Base-by-base conservation (phyloP, 768 basidiomycete genomes). In the Fomitopsis pulvina region DNA sequence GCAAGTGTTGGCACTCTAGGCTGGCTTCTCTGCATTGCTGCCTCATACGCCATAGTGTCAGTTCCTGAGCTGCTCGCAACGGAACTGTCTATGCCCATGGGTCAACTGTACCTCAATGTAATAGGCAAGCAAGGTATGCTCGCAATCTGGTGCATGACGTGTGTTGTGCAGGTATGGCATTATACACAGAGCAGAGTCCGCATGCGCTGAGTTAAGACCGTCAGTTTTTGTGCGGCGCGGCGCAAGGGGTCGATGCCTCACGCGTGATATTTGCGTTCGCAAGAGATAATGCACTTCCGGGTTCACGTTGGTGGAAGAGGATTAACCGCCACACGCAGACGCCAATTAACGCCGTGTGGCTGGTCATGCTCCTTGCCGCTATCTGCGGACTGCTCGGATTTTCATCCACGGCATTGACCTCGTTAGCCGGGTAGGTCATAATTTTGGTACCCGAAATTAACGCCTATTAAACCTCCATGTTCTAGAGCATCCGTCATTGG, bases 221-320 rank as follows among this genome's bases (percentile, higher is more conserved):
- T 3, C 44, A 83, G 81, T 85, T 74, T 48, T 79, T 83, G 11
- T 84, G 82, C 0, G 85, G 83, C 4, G 83, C 83, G 6, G 85
- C 85, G 2, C 85, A 87, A 58, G 78, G 74, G 10, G 82, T 86
- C 2, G 85, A 86, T 57, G 85, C 85, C 4, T 85, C 84, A 30
- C 79, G 84, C 12, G 84, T 85, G 3, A 73, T 85, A 37, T 86
- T 85, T 56, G 84, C 84, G 1, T 85, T 86, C 58, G 82, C 84
- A 6, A 68, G 84, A 32, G 85, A 86, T 53, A 78, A 83, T 47
- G 84, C 84, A 3, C 71, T 87, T 9, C 85, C 84, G 7, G 83
- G 84, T 2, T 86, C 85, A 18, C 74, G 71, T 12, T 80, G 71
- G 70, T 84, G 81, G 83, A 83, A 83, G 55, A 68, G 63, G 49